A percentile compares a stretch with the other conserved stretches of the same genome.
phyloP scores from a whole-genome alignment of 2,329 filamentous ascomycete genomes.

The Meredithiella fracta region DNA sequence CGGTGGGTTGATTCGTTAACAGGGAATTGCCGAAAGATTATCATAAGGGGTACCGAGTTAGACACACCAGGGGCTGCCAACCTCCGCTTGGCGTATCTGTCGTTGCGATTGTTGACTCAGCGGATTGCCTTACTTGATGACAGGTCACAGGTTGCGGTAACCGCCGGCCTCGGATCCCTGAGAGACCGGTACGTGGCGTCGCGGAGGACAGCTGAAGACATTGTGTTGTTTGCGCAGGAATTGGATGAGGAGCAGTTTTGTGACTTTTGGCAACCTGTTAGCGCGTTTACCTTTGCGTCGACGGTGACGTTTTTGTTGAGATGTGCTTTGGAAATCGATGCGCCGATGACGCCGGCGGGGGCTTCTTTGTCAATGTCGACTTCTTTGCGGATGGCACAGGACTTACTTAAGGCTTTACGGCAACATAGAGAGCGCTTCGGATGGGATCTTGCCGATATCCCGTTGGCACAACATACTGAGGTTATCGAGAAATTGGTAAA shows the following conservation, averaged over 20 bases:
- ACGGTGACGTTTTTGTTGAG: conserved; percentile 34
- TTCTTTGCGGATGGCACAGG: conserved; percentile 27
- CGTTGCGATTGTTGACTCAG: conserved; percentile 29
- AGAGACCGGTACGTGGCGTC: conserved; percentile 25
- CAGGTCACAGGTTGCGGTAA: neutral
- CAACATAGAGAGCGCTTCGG: conserved; percentile 23
- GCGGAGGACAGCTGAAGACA: conserved; percentile 31
- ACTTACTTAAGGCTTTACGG: conserved; percentile 26
- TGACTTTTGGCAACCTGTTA: conserved; percentile 34
- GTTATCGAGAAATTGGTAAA: conserved; percentile 28
- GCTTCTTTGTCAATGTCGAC: conserved; percentile 21
- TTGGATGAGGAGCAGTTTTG: conserved; percentile 26
- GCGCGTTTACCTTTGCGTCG: conserved; percentile 31
- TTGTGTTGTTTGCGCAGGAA: conserved; percentile 31
- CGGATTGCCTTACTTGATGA: conserved; percentile 26
- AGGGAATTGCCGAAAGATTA: conserved; percentile 24
- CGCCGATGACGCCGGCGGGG: conserved; percentile 18
- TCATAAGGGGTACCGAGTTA: conserved; percentile 27
- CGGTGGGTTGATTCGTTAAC: conserved; percentile 29
- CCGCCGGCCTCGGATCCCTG: neutral
- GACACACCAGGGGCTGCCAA: conserved; percentile 31
- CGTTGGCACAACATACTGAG: conserved; percentile 30
- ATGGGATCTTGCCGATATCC: conserved; percentile 37
- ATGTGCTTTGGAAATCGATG: conserved; percentile 29
- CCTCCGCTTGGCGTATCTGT: conserved; percentile 34